Percentiles rank a stretch among this genome's conserved stretches.
Evolutionary conservation across 768 basidiomycete genomes (phyloP).

Genomic region (Pisolithus orientalis): DNA sequence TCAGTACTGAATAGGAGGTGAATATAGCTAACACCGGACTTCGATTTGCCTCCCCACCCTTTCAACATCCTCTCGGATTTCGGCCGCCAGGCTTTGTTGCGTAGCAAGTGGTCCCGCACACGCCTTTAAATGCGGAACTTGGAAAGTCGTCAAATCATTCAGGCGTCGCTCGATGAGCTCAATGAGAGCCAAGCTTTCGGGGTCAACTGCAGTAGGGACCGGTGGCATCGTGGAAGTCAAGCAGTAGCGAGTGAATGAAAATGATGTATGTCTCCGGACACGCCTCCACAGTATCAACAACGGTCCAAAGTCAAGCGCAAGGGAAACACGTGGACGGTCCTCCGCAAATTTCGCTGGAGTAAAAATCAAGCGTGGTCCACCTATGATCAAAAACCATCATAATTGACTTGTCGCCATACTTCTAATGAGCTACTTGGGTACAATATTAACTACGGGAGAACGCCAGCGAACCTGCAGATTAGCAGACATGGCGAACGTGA

Average conservation of each 20-base stretch:
- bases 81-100: constrained; percentile 70
- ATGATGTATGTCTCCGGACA: too few relatives aligned
- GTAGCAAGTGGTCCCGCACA: constrained; percentile 64
- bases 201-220: constrained; percentile 46
- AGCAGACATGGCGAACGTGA: too few relatives aligned
- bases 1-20: constrained; percentile 1
- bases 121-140: constrained; percentile 65
- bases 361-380: too few relatives aligned
- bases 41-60: constrained; percentile 60
- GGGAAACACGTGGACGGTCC: too few relatives aligned
- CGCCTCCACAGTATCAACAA: too few relatives aligned
- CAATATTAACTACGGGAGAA: too few relatives aligned
- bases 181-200: constrained; percentile 46
- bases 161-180: constrained; percentile 48
- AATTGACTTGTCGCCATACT: too few relatives aligned
- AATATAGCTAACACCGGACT: constrained; percentile 31
- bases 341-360: too few relatives aligned
- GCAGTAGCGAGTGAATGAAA: neutral
- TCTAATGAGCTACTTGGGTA: too few relatives aligned
- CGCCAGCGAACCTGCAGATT: too few relatives aligned
- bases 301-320: too few relatives aligned
- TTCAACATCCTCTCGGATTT: constrained; percentile 73
- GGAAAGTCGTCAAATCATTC: constrained; percentile 59
- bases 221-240: constrained; percentile 48
- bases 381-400: too few relatives aligned